phyloP scores from a whole-genome alignment of 1,139 yeast genomes.

The Pichia sp. region DNA sequence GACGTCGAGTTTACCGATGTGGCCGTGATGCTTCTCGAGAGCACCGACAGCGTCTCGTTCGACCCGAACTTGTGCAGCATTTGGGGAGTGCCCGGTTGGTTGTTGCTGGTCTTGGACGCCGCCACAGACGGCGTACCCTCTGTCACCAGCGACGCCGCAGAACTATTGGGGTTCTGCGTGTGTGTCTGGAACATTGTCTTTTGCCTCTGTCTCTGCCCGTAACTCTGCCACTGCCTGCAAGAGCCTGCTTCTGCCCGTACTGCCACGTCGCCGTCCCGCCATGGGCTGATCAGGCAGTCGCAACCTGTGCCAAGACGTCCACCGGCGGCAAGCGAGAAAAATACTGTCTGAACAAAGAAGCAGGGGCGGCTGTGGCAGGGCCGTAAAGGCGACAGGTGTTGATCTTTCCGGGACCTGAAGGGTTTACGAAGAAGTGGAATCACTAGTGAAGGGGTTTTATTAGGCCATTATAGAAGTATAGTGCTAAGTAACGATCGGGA shows the following conservation, averaged over 20 bases:
- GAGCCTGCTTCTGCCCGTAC: too few species aligned
- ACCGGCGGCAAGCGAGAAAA: too few species aligned
- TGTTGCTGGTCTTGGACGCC: not conserved
- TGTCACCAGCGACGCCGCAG: not conserved
- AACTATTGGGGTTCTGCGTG: not conserved
- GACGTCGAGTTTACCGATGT: slow-evolving; percentile 27
- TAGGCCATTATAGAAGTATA: not conserved
- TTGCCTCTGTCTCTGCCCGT: too few species aligned
- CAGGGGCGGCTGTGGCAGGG: not conserved
- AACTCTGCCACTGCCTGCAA: too few species aligned
- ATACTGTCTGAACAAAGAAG: too few species aligned
- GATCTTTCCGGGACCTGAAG: not conserved
- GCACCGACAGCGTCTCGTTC: slow-evolving; percentile 18
- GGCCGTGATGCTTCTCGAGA: slow-evolving; percentile 25
- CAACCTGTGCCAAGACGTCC: too few species aligned
- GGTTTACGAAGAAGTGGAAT: not conserved
- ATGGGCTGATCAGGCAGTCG: too few species aligned
- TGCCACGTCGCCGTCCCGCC: too few species aligned
- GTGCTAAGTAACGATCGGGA: not conserved
- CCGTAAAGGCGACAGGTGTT: not conserved
- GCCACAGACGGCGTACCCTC: not conserved
- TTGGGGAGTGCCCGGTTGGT: slow-evolving; percentile 1
- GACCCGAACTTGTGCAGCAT: slow-evolving; percentile 13
- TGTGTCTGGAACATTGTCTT: not conserved
- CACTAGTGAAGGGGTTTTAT: not conserved